Percentiles rank a stretch among this genome's conserved stretches.
phyloP scores from a whole-genome alignment of 768 basidiomycete genomes.

The Russula dissimulans region DNA sequence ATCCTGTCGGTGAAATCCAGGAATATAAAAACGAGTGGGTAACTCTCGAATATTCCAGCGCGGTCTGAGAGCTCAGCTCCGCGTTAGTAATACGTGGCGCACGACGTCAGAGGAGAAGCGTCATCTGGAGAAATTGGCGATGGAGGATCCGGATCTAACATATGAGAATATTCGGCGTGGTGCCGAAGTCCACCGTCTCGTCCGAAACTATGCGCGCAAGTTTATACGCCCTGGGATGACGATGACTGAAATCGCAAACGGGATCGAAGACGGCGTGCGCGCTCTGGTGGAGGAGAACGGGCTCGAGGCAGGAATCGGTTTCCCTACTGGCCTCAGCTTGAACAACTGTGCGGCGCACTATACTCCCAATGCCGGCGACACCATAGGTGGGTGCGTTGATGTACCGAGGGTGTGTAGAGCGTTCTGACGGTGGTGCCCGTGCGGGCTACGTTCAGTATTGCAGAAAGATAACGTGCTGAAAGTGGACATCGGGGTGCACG shows the following conservation, averaged over 20 bases:
- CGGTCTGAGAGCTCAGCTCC: neutral
- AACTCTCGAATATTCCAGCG: neutral
- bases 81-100: slow-evolving; percentile 73
- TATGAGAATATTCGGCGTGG: slow-evolving; percentile 87
- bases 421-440: neutral
- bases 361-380: slow-evolving; percentile 91
- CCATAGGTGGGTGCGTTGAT: slow-evolving; percentile 43
- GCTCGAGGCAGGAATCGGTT: slow-evolving; percentile 79
- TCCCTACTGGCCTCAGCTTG: slow-evolving; percentile 90
- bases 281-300: slow-evolving; percentile 89
- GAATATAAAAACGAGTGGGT: slow-evolving; percentile 89
- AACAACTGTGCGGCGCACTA: slow-evolving; percentile 97
- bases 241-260: slow-evolving; percentile 88
- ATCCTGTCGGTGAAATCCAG: slow-evolving; percentile 86
- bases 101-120: slow-evolving; percentile 87
- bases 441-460: slow-evolving; percentile 43
- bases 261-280: slow-evolving; percentile 87
- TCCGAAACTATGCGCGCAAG: slow-evolving; percentile 72
- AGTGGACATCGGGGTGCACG: slow-evolving; percentile 96
- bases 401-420: neutral
- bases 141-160: slow-evolving; percentile 74
- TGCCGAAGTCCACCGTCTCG: slow-evolving; percentile 93
- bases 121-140: slow-evolving; percentile 64
- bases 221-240: slow-evolving; percentile 87
- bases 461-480: slow-evolving; percentile 83